Conservation (phyloP, 768 basidiomycete genomes). For the Antrodiella citrinella region DNA sequence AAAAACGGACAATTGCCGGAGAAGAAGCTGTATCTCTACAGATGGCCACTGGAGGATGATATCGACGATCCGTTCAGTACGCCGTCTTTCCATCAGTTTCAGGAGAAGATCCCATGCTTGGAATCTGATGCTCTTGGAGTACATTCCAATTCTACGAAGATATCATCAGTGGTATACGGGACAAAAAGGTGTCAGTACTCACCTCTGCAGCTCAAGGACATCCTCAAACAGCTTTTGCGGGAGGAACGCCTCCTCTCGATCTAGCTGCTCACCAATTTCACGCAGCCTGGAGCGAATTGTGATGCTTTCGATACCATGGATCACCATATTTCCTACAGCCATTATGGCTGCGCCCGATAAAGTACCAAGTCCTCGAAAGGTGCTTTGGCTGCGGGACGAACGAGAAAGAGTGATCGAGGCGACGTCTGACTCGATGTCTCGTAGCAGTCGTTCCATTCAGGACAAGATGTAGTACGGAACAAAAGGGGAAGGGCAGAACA, state of each 20-base stretch:
- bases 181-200: background rate
- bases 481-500: too few relatives aligned
- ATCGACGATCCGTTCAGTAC: background rate
- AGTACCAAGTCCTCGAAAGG: background rate
- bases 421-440: background rate
- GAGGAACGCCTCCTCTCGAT: background rate
- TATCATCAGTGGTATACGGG: background rate
- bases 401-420: background rate
- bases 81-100: background rate
- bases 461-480: background rate
- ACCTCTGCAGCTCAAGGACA: background rate
- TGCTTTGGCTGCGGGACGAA: background rate
- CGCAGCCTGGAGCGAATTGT: background rate
- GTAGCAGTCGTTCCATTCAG: background rate
- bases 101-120: background rate
- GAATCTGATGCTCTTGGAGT: background rate
- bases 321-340: background rate
- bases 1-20: background rate
- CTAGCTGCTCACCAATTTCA: background rate
- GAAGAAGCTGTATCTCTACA: background rate
- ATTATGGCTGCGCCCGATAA: background rate
- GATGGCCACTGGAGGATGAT: background rate
- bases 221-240: background rate
- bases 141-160: background rate
- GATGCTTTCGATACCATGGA: background rate